Evolutionary conservation across 768 basidiomycete species (phyloP).

Genomic region (Boletus coccyginus): DNA sequence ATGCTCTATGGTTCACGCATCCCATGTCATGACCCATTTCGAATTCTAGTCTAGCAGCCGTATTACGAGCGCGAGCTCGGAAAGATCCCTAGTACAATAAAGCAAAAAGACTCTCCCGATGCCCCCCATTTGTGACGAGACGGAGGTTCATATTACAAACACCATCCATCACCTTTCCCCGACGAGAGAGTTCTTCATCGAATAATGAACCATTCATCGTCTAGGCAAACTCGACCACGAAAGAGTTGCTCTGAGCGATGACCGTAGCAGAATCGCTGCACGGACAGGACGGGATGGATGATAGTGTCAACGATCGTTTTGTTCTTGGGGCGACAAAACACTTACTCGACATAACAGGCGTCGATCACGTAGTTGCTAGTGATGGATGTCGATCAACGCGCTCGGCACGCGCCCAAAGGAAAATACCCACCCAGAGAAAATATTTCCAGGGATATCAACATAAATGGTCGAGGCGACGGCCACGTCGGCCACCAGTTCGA

Average conservation of each 20-base stretch:
- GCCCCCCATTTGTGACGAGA: no score
- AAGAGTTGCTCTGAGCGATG: neutral
- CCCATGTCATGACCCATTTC: no score
- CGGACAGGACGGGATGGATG: neutral
- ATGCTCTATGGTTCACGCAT: no score
- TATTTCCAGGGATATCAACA: neutral
- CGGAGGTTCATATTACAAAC: no score
- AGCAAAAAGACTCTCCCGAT: no score
- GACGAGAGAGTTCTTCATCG: no score
- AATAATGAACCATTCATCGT: no score
- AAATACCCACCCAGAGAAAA: neutral
- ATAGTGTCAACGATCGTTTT: neutral
- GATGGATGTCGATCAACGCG: neutral
- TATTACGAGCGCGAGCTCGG: no score
- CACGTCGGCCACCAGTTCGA: neutral
- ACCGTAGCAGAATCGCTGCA: neutral
- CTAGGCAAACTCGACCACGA: neutral
- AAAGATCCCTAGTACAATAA: no score
- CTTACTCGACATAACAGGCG: neutral
- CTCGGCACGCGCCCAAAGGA: neutral
- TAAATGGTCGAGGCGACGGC: neutral
- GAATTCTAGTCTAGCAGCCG: no score
- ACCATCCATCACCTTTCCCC: no score
- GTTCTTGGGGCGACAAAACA: neutral
- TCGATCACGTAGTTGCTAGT: neutral